These are phyloP conservation scores for Gossypium anomalum DNA, from an alignment of 345 rosid genomes.

Conservation along the genomic window DNA sequence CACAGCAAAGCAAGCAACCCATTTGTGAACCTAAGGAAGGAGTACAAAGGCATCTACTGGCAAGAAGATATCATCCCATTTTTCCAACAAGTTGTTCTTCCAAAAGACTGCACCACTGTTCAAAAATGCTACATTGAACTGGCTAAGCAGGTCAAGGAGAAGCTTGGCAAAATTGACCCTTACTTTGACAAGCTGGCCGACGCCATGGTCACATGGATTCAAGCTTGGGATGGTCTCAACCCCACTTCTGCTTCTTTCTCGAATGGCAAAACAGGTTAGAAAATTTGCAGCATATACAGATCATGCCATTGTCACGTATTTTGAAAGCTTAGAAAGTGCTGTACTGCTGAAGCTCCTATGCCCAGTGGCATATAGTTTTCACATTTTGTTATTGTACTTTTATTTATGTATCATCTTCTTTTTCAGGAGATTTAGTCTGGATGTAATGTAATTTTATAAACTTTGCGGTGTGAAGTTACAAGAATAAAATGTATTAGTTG, in stretches of 20 bases:
- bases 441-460: slow-evolving; percentile 15
- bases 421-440: neutral
- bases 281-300: neutral
- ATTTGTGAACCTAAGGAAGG: slow-evolving; percentile 27
- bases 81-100: slow-evolving; percentile 27
- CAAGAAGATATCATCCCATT: slow-evolving; percentile 36
- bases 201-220: slow-evolving; percentile 39
- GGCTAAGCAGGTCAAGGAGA: slow-evolving; percentile 29
- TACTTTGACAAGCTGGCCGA: slow-evolving; percentile 33
- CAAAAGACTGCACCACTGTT: slow-evolving; percentile 30
- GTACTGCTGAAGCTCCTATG: slow-evolving; percentile 22
- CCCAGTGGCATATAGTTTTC: slow-evolving; percentile 30
- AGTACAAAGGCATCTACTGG: slow-evolving; percentile 33
- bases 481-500: neutral
- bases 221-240: slow-evolving; percentile 34
- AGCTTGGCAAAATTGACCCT: slow-evolving; percentile 22
- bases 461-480: slow-evolving; percentile 12
- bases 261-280: slow-evolving; percentile 43
- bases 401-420: neutral
- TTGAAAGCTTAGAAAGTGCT: neutral
- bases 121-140: slow-evolving; percentile 30
- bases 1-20: slow-evolving; percentile 13
- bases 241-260: slow-evolving; percentile 23
- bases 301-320: slow-evolving; percentile 13
- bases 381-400: neutral